Base-by-base conservation (phyloP, 176 grass and related monocot species). In the Oryza meridionalis region DNA sequence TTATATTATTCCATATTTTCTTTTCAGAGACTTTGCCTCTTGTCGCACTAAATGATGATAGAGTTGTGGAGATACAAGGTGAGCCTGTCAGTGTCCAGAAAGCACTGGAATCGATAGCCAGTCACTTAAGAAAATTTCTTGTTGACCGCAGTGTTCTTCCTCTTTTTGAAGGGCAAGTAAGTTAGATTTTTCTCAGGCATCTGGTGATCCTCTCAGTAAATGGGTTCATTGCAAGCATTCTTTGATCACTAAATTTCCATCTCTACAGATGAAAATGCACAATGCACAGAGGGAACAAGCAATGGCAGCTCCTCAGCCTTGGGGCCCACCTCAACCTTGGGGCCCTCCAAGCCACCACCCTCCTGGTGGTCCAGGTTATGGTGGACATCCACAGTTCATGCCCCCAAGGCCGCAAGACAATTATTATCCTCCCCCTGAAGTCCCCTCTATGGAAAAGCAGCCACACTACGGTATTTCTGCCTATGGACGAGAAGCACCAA, bases 41-140 rank as follows among this genome's bases (percentile, higher is more conserved):
- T 84, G 87, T 95, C 77, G 92, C 92, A 37, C 78, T 98, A 67
- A 88, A 93, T 16, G 95, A 98, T 73, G 95, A 98, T 31, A 93
- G 95, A 90, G 87, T 98, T 70, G 95, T 98, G 61, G 92, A 98
- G 68, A 98, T 98, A 86, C 95, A 98, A 86, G 95, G 92, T 7
- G 90, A 94, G 24, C 89, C 92, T 42, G 44, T 70, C 35, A 71
- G 84, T 67, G 84, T 94, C 82, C 90, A 93, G 63, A 94, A 93
- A 86, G 92, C 95, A 33, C 87, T 98, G 72, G 95, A 94, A 90
- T 75, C 94, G 63, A 94, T 98, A 88, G 77, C 90, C 25, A 86
- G 78, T 62, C 89, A 98, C 85, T 84, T 98, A 9, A 88, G 95
- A 76, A 98, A 98, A 65, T 98, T 98, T 90, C 88, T 98, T 76